A percentile compares a stretch with the other conserved stretches of the same genome.
phyloP scores from a whole-genome alignment of 805 yeast genomes.

The Spencermartinsiella europaea region DNA sequence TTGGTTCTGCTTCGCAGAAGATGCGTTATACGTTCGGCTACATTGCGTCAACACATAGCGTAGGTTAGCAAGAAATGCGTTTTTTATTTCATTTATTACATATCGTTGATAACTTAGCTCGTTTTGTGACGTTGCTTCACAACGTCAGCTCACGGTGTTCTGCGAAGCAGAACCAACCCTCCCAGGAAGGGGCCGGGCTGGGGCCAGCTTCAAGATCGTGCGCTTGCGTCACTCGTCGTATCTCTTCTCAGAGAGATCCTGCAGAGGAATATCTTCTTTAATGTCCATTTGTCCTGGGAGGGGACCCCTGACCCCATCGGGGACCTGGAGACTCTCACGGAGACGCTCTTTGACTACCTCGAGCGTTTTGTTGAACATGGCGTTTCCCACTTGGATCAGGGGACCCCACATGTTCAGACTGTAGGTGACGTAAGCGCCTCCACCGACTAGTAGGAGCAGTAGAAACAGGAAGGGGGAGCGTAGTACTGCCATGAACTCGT shows the following conservation, averaged over 20 bases:
- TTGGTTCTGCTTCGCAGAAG: too few species aligned
- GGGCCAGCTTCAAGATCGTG: too few species aligned
- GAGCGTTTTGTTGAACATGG: conserved; percentile 53
- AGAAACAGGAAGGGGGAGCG: conserved; percentile 77
- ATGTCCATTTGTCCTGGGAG: conserved; percentile 4
- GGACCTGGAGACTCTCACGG: conserved; percentile 56
- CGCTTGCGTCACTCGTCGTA: too few species aligned
- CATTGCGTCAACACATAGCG: too few species aligned
- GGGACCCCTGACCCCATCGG: conserved; percentile 1
- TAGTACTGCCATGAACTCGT: conserved; percentile 83
- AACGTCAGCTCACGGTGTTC: too few species aligned
- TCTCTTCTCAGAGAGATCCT: conserved; percentile 27
- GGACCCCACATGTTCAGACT: conserved; percentile 74
- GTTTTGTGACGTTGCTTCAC: too few species aligned
- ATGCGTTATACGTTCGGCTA: too few species aligned
- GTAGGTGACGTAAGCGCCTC: conserved; percentile 62
- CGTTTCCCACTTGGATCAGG: conserved; percentile 51
- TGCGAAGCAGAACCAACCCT: too few species aligned
- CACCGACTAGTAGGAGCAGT: conserved; percentile 50
- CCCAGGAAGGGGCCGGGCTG: too few species aligned
- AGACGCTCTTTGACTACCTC: conserved; percentile 55
- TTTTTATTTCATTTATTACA: too few species aligned
- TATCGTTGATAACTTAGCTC: too few species aligned
- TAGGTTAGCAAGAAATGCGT: too few species aligned
- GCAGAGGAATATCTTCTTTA: conserved; percentile 31